These are phyloP conservation scores for Graphiopsis chlorocephala DNA, from an alignment of 2,329 filamentous ascomycete genomes.

Conservation along the genomic window DNA sequence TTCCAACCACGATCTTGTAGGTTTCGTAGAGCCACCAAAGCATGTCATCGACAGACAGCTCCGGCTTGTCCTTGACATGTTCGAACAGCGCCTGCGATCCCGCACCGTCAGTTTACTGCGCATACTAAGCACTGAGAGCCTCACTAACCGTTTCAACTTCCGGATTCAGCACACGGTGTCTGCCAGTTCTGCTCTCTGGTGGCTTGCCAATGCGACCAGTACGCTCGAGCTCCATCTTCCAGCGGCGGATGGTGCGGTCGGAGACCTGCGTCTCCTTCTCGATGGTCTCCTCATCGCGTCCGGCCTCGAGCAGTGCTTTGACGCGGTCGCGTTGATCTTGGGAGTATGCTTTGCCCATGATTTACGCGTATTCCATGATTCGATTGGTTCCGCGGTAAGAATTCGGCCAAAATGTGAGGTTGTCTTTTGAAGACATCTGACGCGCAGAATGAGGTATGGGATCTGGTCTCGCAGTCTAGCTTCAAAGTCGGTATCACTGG, in stretches of 20 bases:
- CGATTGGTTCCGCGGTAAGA: neutral
- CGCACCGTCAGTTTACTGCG: neutral
- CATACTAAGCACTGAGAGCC: neutral
- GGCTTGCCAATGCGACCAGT: constrained; percentile 39
- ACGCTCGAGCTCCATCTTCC: constrained; percentile 38
- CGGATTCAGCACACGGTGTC: constrained; percentile 35
- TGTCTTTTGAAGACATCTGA: neutral
- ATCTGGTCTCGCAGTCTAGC: too few relatives aligned
- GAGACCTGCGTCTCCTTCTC: constrained; percentile 38
- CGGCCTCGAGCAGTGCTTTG: constrained; percentile 31
- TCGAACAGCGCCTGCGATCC: constrained; percentile 32
- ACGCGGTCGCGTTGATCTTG: constrained; percentile 29
- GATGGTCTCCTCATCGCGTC: constrained; percentile 35
- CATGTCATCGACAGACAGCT: constrained; percentile 38
- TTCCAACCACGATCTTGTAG: constrained; percentile 37
- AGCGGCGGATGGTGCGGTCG: constrained; percentile 35
- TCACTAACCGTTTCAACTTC: constrained; percentile 33
- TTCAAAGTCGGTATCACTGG: too few relatives aligned
- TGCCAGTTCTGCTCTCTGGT: constrained; percentile 36
- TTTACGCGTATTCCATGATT: constrained; percentile 17
- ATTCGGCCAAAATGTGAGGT: neutral
- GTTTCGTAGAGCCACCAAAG: constrained; percentile 39
- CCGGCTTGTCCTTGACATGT: constrained; percentile 34
- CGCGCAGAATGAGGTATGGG: neutral
- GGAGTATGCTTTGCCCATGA: constrained; percentile 27